Percentiles rank a stretch among this genome's conserved stretches.
These are phyloP conservation scores for Udeniomyces megalosporus DNA, from an alignment of 768 basidiomycete genomes.

Conservation along the genomic window DNA sequence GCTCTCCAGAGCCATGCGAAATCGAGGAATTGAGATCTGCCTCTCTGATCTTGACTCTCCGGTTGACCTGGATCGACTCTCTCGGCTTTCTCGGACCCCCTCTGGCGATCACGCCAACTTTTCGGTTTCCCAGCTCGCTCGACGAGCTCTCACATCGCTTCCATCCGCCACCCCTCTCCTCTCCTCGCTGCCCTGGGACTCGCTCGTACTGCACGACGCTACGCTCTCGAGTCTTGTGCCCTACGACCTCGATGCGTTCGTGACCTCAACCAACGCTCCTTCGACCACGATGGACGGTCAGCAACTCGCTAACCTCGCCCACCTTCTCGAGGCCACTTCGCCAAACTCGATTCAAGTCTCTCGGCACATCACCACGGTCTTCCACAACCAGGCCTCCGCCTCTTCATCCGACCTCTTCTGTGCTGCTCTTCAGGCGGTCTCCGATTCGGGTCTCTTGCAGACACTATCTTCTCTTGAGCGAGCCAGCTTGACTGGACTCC, in stretches of 20 bases:
- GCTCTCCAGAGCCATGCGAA: conserved; percentile 93
- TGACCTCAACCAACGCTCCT: background rate
- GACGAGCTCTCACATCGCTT: background rate
- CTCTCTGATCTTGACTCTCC: conserved; percentile 25
- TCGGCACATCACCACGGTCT: background rate
- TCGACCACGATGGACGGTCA: background rate
- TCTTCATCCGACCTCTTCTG: background rate
- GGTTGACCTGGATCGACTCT: conserved; percentile 1
- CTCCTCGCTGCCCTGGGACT: background rate
- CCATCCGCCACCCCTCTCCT: background rate
- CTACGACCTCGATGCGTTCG: background rate
- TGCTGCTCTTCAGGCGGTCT: background rate
- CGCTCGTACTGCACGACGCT: background rate
- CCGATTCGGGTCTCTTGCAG: background rate
- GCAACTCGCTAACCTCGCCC: background rate
- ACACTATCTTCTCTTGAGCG: background rate
- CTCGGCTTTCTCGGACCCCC: conserved; percentile 1
- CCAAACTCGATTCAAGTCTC: conserved; percentile 1
- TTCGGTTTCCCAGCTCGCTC: background rate
- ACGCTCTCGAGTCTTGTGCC: background rate
- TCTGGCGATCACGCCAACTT: background rate
- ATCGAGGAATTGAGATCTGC: conserved; percentile 77
- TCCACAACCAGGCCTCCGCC: background rate
- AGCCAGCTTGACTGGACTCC: conserved; percentile 16
- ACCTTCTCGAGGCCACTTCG: conserved; percentile 4